phyloP scores from a whole-genome alignment of 305 asterid species.

The Solanum chacoense region DNA sequence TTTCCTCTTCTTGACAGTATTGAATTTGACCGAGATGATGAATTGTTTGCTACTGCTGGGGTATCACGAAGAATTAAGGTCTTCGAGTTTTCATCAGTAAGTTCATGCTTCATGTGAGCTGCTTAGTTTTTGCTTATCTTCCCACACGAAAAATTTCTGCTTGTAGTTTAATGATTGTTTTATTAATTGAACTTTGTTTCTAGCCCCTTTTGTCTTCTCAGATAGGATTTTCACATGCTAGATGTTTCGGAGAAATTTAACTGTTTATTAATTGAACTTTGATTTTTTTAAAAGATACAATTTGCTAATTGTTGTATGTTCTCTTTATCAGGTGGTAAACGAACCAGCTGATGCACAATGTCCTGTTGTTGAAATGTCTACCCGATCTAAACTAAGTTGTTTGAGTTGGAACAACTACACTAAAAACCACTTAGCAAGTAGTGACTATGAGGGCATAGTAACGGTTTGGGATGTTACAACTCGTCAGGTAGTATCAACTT shows the following conservation, averaged over 20 bases:
- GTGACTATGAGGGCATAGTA: constrained; percentile 91
- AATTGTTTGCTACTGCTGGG: constrained; percentile 94
- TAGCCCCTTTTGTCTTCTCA: not conserved
- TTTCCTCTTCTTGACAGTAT: constrained; percentile 46
- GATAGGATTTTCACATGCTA: not conserved
- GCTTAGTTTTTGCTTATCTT: not conserved
- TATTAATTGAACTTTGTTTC: not conserved
- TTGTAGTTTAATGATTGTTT: not conserved
- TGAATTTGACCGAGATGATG: constrained; percentile 89
- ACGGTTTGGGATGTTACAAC: constrained; percentile 95
- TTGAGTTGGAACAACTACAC: constrained; percentile 83
- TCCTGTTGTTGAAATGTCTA: constrained; percentile 78
- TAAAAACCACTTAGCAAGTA: constrained; percentile 73
- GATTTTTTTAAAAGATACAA: not conserved
- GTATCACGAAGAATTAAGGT: constrained; percentile 84
- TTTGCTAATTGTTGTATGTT: constrained; percentile 5
- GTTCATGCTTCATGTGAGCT: constrained; percentile 13
- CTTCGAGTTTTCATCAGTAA: constrained; percentile 69
- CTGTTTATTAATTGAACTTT: not conserved
- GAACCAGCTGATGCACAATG: constrained; percentile 62
- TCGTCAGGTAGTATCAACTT: constrained; percentile 49
- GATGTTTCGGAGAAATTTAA: not conserved
- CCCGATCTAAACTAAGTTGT: constrained; percentile 83
- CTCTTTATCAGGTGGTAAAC: constrained; percentile 54
- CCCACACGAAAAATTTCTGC: not conserved